These are phyloP conservation scores for Elongisporangium prolatum DNA, from an alignment of 352 stramenopile genomes.

Conservation along the genomic window DNA sequence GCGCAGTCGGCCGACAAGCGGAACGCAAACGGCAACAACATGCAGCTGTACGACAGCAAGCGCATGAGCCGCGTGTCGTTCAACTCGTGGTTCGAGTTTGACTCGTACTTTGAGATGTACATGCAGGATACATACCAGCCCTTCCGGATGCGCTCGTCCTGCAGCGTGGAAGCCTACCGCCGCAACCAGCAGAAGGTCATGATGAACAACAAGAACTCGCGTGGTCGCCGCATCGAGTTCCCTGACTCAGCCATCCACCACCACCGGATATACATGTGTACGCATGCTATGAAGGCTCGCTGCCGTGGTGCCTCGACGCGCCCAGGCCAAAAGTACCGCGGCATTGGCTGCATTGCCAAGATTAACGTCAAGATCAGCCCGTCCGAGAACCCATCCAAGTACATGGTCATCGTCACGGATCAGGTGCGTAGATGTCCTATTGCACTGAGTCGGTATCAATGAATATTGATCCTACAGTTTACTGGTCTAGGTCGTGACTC, in stretches of 20 bases:
- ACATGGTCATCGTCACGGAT: conserved; percentile 86
- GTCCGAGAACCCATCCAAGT: conserved; percentile 76
- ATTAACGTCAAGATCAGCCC: conserved; percentile 87
- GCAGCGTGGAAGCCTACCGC: conserved; percentile 76
- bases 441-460: background rate
- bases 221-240: conserved; percentile 73
- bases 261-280: conserved; percentile 89
- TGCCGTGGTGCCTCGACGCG: conserved; percentile 73
- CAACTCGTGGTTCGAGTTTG: conserved; percentile 86
- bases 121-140: conserved; percentile 87
- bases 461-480: conserved; percentile 5
- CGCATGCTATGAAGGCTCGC: conserved; percentile 81
- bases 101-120: conserved; percentile 86
- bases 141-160: conserved; percentile 83
- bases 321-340: conserved; percentile 75
- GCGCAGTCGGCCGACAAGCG: conserved; percentile 12
- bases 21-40: conserved; percentile 31
- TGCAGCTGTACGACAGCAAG: conserved; percentile 75
- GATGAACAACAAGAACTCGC: conserved; percentile 86
- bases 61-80: conserved; percentile 82
- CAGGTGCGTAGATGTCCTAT: conserved; percentile 33
- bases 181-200: conserved; percentile 86
- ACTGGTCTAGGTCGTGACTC: conserved; percentile 59
- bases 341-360: conserved; percentile 82
- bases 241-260: conserved; percentile 78